Evolutionary conservation across 2,329 filamentous ascomycete genomes (phyloP), one percentile per base, ranked within the genome.

Genomic region (Zopfia rhizophila): DNA sequence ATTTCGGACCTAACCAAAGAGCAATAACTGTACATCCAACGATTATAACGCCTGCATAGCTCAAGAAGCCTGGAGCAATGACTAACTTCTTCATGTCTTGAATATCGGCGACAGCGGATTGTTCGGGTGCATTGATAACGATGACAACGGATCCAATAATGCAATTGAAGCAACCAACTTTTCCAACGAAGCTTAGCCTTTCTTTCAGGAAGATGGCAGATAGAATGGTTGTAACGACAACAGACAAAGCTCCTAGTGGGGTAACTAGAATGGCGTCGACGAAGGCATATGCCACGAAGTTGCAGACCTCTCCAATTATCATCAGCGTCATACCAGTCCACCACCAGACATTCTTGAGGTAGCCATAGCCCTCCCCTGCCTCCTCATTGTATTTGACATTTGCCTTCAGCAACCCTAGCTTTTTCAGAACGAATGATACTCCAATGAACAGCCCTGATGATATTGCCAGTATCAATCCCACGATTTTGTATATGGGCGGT

Each of bases 321-420:
- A 99, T 97, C 48, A 97, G 81, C 0, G 79, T 91, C 94, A 99
- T 97, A 60, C 94, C 94, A 1, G 78, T 73, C 94, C 94, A 99
- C 94, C 94, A 99, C 78, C 83, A 96, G 14, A 79, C 79, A 65
- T 97, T 97, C 77, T 96, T 96, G 61, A 99, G 84, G 70, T 97
- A 99, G 52, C 93, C 92, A 71, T 97, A 97, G 45, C 94, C 94
- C 73, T 97, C 93, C 49, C 94, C 94, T 0, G 94, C 92, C 56
- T 90, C 90, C 74, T 97, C 91, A 52, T 96, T 89, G 78, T 97
- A 97, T 72, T 97, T 97, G 61, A 90, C 86, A 73, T 97, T 99
- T 38, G 94, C 93, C 70, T 86, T 91, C 51, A 99, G 80, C 59
- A 99, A 75, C 4, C 94, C 94, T 48, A 90, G 81, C 76, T 99